Base-by-base conservation (phyloP, 306 rosid genomes). In the Cucumis hystrix region DNA sequence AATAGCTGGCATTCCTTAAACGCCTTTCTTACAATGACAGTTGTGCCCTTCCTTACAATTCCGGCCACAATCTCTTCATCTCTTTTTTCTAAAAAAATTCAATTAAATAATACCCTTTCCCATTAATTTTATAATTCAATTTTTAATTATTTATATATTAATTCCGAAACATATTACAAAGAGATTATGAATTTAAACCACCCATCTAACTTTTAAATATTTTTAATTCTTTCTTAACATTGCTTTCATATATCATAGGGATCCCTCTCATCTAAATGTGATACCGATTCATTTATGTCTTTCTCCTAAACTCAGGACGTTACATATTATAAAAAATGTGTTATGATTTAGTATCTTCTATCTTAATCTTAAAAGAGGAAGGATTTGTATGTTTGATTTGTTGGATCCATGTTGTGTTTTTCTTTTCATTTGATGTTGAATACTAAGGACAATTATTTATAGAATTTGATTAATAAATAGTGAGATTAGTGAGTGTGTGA, bases 1-100 rank as follows among this genome's bases (percentile, higher is more conserved):
- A 17, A 65, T 81, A 81, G 85, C 75, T 77, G 81, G 66, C 78
- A 82, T 49, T 23, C 28, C 25, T 10, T 64, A 79, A 28, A 74
- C 17, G 66, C 56, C 25, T 59, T 52, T 47, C 2, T 39, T 47
- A 47, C 23, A 23, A 2, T 45, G 58, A 47, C 58, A 47, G 21
- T 70, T 71, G 0, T 71, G 4, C 76, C 76, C 59, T 5, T 49
- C 0, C 14, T 43, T 41, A 41, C n/a, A 71, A 71, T 71, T 71
- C 57, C 59, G 33, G n/a, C 37, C 74, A 68, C 33, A n/a, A 68
- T 20, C 55, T 68, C 16, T 68, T 68, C 3, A 17, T 65, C 43
- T 67, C 7, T 41, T 68, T 39, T 69, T 41, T 16, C 2, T 13
- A 20, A 23, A 35, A 23, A 23, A 23, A 23, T 23, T 1, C 43